Evolutionary conservation across 2,329 filamentous ascomycete species (phyloP).

Genomic region (Scedosporium minutisporum): DNA sequence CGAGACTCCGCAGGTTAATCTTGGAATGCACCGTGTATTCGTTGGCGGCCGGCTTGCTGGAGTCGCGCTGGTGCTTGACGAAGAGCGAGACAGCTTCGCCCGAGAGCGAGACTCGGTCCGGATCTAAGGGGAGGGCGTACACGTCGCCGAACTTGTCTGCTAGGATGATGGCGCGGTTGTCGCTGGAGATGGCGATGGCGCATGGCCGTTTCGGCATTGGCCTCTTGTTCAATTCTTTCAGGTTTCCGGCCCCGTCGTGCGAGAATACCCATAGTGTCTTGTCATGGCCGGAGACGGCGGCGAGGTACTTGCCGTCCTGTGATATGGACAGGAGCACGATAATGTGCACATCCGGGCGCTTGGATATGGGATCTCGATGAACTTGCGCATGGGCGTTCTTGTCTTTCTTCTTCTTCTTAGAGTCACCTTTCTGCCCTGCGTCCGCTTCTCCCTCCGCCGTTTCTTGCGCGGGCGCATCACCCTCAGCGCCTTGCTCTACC

Average conservation of each 20-base stretch:
- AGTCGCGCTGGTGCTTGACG: constrained; percentile 18
- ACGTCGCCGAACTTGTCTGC: constrained; percentile 98
- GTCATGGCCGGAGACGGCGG: constrained; percentile 81
- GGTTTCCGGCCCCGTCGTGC: constrained; percentile 47
- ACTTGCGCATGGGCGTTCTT: constrained; percentile 23
- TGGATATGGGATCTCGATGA: constrained; percentile 18
- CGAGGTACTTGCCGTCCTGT: constrained; percentile 53
- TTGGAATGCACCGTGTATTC: constrained; percentile 53
- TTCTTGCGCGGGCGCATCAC: constrained; percentile 9
- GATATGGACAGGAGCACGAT: constrained; percentile 62
- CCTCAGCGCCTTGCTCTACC: constrained; percentile 21
- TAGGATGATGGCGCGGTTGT: constrained; percentile 63
- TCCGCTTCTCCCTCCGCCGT: constrained; percentile 14
- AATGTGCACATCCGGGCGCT: constrained; percentile 45
- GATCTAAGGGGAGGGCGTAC: constrained; percentile 70
- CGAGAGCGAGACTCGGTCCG: constrained; percentile 12
- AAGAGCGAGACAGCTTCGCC: constrained; percentile 11
- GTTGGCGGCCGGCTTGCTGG: constrained; percentile 43
- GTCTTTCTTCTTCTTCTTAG: constrained; percentile 19
- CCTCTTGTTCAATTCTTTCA: constrained; percentile 63
- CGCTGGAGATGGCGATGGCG: constrained; percentile 59
- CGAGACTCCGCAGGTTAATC: constrained; percentile 51
- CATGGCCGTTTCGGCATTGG: constrained; percentile 84
- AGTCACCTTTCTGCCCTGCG: constrained; percentile 18
- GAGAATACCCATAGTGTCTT: constrained; percentile 81